Conservation (phyloP, 768 basidiomycete species). For the Exsudoporus frostii region DNA sequence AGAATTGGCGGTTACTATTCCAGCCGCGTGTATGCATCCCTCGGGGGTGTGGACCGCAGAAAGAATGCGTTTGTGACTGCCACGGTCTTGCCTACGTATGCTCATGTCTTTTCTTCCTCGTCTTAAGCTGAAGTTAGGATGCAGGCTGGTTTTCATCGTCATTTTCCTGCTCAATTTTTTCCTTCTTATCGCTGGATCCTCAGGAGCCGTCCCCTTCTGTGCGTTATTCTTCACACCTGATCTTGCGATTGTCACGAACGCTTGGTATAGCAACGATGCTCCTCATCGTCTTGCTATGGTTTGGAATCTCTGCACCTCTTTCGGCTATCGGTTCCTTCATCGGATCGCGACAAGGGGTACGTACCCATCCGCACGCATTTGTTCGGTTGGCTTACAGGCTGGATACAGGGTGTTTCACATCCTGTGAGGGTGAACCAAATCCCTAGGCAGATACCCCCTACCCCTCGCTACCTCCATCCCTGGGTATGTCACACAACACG, state of each 20-base stretch:
- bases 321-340: slow-evolving; percentile 83
- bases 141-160: slow-evolving; percentile 74
- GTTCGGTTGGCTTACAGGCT: slow-evolving; percentile 6
- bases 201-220: slow-evolving; percentile 96
- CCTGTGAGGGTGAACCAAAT: slow-evolving; percentile 91
- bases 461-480: slow-evolving; percentile 78
- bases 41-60: slow-evolving; percentile 68
- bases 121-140: slow-evolving; percentile 7
- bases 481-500: slow-evolving; percentile 50
- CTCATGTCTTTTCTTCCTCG: not conserved
- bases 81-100: slow-evolving; percentile 82
- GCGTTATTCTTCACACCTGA: slow-evolving; percentile 12
- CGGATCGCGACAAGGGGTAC: slow-evolving; percentile 83
- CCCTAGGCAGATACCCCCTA: slow-evolving; percentile 92
- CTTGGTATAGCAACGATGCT: slow-evolving; percentile 67
- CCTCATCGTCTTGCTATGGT: slow-evolving; percentile 83
- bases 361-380: slow-evolving; percentile 19
- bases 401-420: slow-evolving; percentile 59
- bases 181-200: slow-evolving; percentile 79
- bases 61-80: slow-evolving; percentile 88
- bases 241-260: not conserved
- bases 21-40: slow-evolving; percentile 72
- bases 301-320: slow-evolving; percentile 89
- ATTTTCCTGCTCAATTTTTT: slow-evolving; percentile 92
- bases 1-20: slow-evolving; percentile 91